These are phyloP conservation scores for Nemania sp. DNA, from an alignment of 2,329 filamentous ascomycete genomes.

Conservation along the genomic window DNA sequence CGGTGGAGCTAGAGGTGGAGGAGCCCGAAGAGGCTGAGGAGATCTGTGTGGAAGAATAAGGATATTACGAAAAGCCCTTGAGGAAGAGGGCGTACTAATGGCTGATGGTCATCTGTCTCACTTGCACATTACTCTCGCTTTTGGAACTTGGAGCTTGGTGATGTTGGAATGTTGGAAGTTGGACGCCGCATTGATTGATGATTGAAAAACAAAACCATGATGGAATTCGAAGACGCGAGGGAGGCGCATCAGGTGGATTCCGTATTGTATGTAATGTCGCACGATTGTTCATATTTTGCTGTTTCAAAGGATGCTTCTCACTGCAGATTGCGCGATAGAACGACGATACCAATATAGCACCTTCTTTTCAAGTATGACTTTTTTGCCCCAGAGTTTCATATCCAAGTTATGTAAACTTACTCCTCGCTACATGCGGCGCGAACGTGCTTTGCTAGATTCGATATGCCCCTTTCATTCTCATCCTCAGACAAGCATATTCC, in stretches of 20 bases:
- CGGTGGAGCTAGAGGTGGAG: constrained; percentile 2
- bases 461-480: too few species aligned
- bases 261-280: too few species aligned
- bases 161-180: not conserved
- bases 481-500: too few species aligned
- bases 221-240: too few species aligned
- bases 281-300: too few species aligned
- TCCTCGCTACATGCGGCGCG: too few species aligned
- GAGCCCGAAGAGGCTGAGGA: too few species aligned
- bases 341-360: constrained; percentile 36
- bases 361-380: not conserved
- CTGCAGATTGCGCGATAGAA: constrained; percentile 34
- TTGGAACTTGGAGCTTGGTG: not conserved
- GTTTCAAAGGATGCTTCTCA: constrained; percentile 4
- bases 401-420: too few species aligned
- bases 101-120: not conserved
- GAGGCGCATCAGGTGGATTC: too few species aligned
- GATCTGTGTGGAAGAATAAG: not conserved
- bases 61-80: not conserved
- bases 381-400: too few species aligned
- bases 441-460: too few species aligned
- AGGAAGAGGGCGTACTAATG: constrained; percentile 14
- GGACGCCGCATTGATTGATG: constrained; percentile 13
- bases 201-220: not conserved
- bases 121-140: too few species aligned